phyloP scores from a whole-genome alignment of 805 yeast species.

The Ogataea ganodermae region DNA sequence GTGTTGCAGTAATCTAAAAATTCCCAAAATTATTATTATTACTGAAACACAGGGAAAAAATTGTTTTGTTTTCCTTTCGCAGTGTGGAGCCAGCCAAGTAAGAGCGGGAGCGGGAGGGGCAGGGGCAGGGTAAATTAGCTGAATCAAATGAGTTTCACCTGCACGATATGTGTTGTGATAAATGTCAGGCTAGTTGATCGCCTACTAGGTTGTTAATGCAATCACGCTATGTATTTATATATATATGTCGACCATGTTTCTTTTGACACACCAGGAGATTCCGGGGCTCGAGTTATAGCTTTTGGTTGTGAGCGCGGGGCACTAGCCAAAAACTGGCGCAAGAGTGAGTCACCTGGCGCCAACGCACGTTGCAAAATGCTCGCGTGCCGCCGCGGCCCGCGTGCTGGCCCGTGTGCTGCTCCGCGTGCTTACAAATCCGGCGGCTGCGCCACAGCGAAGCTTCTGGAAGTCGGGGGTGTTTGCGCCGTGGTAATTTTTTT shows the following conservation, averaged over 20 bases:
- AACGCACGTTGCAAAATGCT: no score
- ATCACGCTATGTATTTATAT: no score
- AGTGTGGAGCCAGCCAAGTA: conserved; percentile 5
- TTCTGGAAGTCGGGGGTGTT: background rate
- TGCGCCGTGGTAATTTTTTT: no score
- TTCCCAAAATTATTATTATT: conserved; percentile 3
- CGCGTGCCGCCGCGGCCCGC: no score
- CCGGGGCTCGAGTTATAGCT: background rate
- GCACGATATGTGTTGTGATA: no score
- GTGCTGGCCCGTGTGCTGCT: no score
- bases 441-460: conserved; percentile 1
- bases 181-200: no score
- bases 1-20: conserved; percentile 5
- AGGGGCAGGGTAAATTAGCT: no score
- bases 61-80: conserved; percentile 8
- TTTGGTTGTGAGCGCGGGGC: background rate
- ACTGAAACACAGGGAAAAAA: conserved; percentile 9
- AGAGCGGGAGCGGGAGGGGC: background rate
- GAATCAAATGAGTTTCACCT: no score
- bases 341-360: conserved; percentile 1
- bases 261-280: background rate
- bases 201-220: no score
- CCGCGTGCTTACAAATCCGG: conserved; percentile 3
- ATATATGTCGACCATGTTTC: background rate
- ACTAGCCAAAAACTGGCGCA: background rate